Base-by-base conservation (phyloP, 2,329 filamentous ascomycete genomes). In the Talaromyces piceae region DNA sequence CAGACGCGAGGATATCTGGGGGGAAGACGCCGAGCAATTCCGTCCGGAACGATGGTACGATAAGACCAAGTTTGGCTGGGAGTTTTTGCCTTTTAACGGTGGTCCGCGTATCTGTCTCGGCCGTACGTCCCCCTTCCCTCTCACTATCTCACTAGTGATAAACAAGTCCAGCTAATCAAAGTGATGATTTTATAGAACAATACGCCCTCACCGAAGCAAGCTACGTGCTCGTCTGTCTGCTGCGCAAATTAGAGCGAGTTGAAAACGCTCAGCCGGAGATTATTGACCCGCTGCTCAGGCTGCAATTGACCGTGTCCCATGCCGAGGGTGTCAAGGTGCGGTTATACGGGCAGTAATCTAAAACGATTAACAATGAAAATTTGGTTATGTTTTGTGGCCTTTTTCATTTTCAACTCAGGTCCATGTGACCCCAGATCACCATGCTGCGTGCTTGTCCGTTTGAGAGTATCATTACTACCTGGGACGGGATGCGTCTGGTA, bases 1-100 rank as follows among this genome's bases (percentile, higher is more conserved):
- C 62, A 81, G 87, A 1, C 80, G 85, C 13, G 65, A 63, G 39
- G 75, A 78, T 31, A 61, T 72, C 52, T 78, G 68, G 62, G 74
- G 74, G 2, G 48, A 60, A 0, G 75, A 77, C 33, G 73, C 73
- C 1, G 65, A 73, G 0, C 52, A 59, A 4, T 79, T 76, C 52
- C 68, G 68, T 4, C 77, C 77, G 0, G 76, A 78, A 51, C 59
- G 76, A 25, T 78, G 76, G 75, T 27, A 45, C 7, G 13, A 16
- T 6, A 26, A 48, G 0, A 77, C 74, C 73, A 74, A 70, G 6
- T 74, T 74, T 0, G 57, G 59, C 7, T 79, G 75, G 75, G 72
- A 72, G 1, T 63, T 57, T 56, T 56, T 56, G 18, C 61, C 57
- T 25, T 67, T 61, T 57, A 59, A 58, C 46, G 58, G 54, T 30